phyloP scores from a whole-genome alignment of 805 yeast genomes.

The Blastobotrys chiropterorum region DNA sequence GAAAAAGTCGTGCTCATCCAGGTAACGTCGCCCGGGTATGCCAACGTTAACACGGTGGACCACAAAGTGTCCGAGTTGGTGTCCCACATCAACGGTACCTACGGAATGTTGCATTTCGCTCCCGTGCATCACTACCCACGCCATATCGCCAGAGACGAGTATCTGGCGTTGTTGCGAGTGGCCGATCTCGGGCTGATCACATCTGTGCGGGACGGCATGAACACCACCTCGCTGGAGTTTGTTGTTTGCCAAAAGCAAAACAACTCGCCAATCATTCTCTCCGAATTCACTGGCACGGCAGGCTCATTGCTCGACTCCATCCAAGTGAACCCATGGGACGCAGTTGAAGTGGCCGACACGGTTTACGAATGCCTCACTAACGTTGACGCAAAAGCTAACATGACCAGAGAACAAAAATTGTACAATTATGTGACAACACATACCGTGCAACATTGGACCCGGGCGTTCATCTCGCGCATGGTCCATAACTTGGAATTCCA shows the following conservation, averaged over 20 bases:
- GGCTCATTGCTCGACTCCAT: conserved; percentile 38
- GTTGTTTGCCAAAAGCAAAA: conserved; percentile 65
- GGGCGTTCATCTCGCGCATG: conserved; percentile 46
- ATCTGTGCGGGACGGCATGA: conserved; percentile 92
- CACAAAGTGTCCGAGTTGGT: conserved; percentile 79
- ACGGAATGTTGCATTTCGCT: conserved; percentile 72
- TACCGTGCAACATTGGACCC: conserved; percentile 79
- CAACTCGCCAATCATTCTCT: conserved; percentile 70
- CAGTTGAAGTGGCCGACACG: conserved; percentile 84
- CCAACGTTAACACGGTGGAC: conserved; percentile 58
- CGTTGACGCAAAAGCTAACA: conserved; percentile 36
- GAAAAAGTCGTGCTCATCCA: conserved; percentile 83
- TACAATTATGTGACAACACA: conserved; percentile 59
- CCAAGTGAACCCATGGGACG: conserved; percentile 94
- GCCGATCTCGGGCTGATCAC: conserved; percentile 90
- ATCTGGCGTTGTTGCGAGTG: conserved; percentile 75
- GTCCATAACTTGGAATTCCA: conserved; percentile 30
- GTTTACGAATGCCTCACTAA: conserved; percentile 57
- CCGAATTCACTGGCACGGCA: conserved; percentile 93
- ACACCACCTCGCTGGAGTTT: conserved; percentile 88
- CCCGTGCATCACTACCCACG: conserved; percentile 93
- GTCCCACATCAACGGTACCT: conserved; percentile 73
- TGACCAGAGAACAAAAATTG: conserved; percentile 33
- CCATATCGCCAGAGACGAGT: conserved; percentile 82
- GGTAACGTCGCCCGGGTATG: conserved; percentile 75